Evolutionary conservation across 805 yeast genomes (phyloP), one percentile per base, ranked within the genome.

Genomic region (Hanseniaspora occidentalis): DNA sequence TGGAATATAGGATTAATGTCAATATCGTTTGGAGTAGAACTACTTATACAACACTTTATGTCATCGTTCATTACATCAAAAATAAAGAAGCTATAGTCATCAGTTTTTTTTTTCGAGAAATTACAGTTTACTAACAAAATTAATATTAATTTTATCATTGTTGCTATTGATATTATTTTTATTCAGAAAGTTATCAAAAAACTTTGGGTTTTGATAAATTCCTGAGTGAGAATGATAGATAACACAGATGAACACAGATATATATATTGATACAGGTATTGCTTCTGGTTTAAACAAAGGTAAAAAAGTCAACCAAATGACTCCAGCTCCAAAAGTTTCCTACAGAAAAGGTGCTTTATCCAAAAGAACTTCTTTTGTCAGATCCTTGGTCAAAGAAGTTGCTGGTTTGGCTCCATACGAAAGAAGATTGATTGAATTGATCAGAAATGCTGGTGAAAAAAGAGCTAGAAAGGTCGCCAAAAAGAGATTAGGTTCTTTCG

Each of bases 371-470:
- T 74, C 74, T 47, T 94, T 92, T 65, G 99, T 94, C 65, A 83
- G 98, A 72, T 76, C 80, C 63, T 73, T 92, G 52, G 94, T 92
- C 69, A 79, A 80, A 68, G 99, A 92, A 76, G 96, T 92, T 61
- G 74, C 95, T 58, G 98, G 98, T 69, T 79, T 92, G 66, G 96
- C 99, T 56, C 98, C 99, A 73, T 92, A 92, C 73, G 99, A 92
- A 78, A 88, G 96, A 79, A 88, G 99, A 77, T 80, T 92, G 69
- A 83, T 94, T 65, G 99, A 92, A 77, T 79, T 92, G 75, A 79
- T 92, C 82, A 92, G 98, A 81, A 92, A 94, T 77, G 88, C 96
- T 69, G 95, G 96, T 80, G 99, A 92, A 77, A 92, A 92, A 94
- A 92, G 97, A 79, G 98, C 99, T 59, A 84, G 92, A 85, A 92